A percentile compares a stretch with the other conserved stretches of the same genome.
Evolutionary conservation across 2,329 filamentous ascomycete species (phyloP).

Genomic region (Phaeophleospora eucalypticola): DNA sequence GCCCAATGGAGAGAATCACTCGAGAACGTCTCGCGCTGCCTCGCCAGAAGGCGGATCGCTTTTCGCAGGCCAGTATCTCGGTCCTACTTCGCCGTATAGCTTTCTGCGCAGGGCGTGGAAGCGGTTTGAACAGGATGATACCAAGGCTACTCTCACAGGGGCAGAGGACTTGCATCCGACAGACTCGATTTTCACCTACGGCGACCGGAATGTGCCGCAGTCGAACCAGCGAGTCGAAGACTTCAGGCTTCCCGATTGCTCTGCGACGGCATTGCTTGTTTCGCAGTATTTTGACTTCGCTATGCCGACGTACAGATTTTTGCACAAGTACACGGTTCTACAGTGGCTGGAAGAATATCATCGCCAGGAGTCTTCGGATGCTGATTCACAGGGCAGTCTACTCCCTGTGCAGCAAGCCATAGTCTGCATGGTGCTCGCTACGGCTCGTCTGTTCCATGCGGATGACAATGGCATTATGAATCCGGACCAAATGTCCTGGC

Average conservation of each 20-base stretch:
- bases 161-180: conserved; percentile 33
- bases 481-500: conserved; percentile 18
- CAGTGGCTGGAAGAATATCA: conserved; percentile 47
- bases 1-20: conserved; percentile 11
- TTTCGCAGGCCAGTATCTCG: conserved; percentile 26
- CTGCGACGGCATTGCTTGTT: conserved; percentile 32
- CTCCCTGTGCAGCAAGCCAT: conserved; percentile 44
- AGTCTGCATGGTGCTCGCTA: conserved; percentile 53
- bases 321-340: conserved; percentile 43
- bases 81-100: conserved; percentile 26
- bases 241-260: conserved; percentile 39
- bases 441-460: conserved; percentile 34
- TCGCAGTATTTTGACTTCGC: conserved; percentile 42
- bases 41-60: conserved; percentile 18
- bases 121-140: conserved; percentile 38
- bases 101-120: conserved; percentile 51
- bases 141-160: background rate
- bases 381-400: conserved; percentile 37
- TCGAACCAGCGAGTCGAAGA: conserved; percentile 38
- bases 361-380: conserved; percentile 29
- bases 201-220: conserved; percentile 47
- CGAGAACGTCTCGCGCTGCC: conserved; percentile 13
- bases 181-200: conserved; percentile 49
- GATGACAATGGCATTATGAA: conserved; percentile 17
- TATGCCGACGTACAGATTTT: conserved; percentile 43